phyloP scores from a whole-genome alignment of 495 filamentous ascomycete genomes.

The Podospora comata region DNA sequence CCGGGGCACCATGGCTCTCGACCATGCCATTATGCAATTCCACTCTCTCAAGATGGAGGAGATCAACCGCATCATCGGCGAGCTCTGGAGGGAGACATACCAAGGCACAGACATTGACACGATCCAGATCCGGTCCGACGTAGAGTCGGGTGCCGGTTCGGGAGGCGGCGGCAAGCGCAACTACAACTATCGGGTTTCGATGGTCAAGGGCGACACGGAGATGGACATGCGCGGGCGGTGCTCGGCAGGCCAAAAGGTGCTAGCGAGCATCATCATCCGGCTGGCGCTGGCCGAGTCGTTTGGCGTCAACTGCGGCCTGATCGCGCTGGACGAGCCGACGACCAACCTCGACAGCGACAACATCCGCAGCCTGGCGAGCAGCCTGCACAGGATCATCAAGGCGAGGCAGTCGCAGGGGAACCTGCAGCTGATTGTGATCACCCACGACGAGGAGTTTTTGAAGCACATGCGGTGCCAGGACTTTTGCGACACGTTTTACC shows the following conservation, averaged over 20 bases:
- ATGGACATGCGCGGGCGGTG: conserved; percentile 99
- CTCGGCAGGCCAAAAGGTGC: conserved; percentile 92
- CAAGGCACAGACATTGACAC: conserved; percentile 97
- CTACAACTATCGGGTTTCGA: conserved; percentile 97
- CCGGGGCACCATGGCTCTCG: conserved; percentile 74
- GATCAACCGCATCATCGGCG: conserved; percentile 90
- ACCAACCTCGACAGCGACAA: conserved; percentile 96
- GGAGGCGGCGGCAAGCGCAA: conserved; percentile 63
- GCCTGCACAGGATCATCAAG: conserved; percentile 84
- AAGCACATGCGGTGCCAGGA: conserved; percentile 90
- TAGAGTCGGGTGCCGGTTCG: conserved; percentile 50
- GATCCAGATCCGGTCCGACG: conserved; percentile 89
- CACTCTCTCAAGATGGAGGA: conserved; percentile 97
- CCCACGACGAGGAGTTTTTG: conserved; percentile 97
- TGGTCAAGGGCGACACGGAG: conserved; percentile 94
- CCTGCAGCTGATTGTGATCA: conserved; percentile 98
- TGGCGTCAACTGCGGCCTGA: conserved; percentile 91
- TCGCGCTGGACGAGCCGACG: conserved; percentile 96
- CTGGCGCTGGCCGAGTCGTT: conserved; percentile 96
- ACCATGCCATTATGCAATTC: conserved; percentile 95
- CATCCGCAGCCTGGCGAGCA: conserved; percentile 80
- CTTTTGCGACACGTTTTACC: conserved; percentile 87
- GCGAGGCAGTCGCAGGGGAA: conserved; percentile 80
- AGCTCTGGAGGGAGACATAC: conserved; percentile 96
- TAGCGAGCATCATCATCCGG: conserved; percentile 97